Base-by-base conservation (phyloP, 1,139 yeast genomes). In the Nakaseomyces sp. region DNA sequence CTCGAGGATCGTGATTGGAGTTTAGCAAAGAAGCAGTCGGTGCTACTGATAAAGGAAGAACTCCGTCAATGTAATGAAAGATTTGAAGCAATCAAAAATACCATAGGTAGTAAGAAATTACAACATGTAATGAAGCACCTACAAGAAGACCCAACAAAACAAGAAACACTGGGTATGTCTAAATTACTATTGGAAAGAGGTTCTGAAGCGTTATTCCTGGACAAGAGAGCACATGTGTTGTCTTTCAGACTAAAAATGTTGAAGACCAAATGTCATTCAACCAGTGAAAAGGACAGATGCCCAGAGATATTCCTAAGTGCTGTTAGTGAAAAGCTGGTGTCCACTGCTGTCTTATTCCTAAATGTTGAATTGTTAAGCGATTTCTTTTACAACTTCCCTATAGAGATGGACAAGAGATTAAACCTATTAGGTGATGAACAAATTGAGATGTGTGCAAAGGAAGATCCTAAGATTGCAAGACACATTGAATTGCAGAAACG, bases 1-100 rank as follows among this genome's bases (percentile, higher is more conserved):
- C 77, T 91, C 40, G 98, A 91, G 58, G 95, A 88, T 57, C 73
- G 96, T 37, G 98, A 93, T 61, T 93, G 99, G 99, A 68, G 72
- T 32, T 62, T 75, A 12, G 81, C 96, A 33, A 77, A 86, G 50
- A 94, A 85, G 25, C 94, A 84, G 58, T 76, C 97, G 0, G 75
- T 78, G 13, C 69, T 68, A 36, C 65, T 93, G 47, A 64, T 93
- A 47, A 81, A 80, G 55, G 96, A 91, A 61, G 98, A 93, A 64
- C 67, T 87, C 47, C 70, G 78, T 43, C 96, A 89, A 65, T 88
- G 96, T 59, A 82, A 81, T 46, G 76, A 72, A 3, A 77, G 84
- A 5, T 81, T 70, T 58, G 69, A 72, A 37, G 61, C 69, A n/a
- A 68, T 93, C 53, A 82, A 81, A 60, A 75, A 73, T 50, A 75